These are phyloP conservation scores for Thelonectria discophora DNA, from an alignment of 2,329 filamentous ascomycete species.

Conservation along the genomic window DNA sequence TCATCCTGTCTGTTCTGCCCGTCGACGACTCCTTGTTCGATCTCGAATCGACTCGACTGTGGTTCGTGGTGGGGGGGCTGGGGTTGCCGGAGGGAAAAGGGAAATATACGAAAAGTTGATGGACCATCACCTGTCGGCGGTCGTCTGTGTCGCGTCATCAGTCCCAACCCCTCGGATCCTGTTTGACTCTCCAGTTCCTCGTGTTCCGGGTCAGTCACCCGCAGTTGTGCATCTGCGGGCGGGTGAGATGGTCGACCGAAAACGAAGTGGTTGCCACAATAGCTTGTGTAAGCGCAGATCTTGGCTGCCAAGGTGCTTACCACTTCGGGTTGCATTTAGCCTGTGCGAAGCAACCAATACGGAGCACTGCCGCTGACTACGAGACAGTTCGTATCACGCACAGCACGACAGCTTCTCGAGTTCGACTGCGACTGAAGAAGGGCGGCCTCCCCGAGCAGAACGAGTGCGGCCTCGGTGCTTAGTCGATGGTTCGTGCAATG, in stretches of 20 bases:
- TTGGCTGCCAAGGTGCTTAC: neutral
- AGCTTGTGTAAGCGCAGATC: constrained; percentile 2
- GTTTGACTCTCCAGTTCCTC: constrained; percentile 2
- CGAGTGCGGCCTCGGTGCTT: neutral
- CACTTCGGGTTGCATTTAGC: neutral
- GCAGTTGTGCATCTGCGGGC: neutral
- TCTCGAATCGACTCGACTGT: constrained; percentile 2
- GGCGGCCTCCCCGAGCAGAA: neutral
- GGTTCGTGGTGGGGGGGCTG: neutral
- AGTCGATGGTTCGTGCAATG: neutral
- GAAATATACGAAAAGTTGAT: neutral
- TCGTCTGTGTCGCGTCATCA: neutral
- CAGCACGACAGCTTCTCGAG: too few relatives aligned
- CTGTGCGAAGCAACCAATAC: too few relatives aligned
- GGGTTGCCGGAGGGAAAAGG: neutral
- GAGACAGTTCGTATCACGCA: too few relatives aligned
- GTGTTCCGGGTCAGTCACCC: constrained; percentile 9
- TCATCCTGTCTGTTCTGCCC: neutral
- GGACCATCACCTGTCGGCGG: neutral
- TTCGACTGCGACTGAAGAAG: neutral
- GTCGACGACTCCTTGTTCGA: neutral
- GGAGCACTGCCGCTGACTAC: too few relatives aligned
- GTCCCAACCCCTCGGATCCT: constrained; percentile 9
- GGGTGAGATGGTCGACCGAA: constrained; percentile 6
- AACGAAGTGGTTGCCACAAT: constrained; percentile 1